A percentile compares a stretch with the other conserved stretches of the same genome.
Conservation (phyloP, 257 asterid genomes). For the Lycium barbarum region DNA sequence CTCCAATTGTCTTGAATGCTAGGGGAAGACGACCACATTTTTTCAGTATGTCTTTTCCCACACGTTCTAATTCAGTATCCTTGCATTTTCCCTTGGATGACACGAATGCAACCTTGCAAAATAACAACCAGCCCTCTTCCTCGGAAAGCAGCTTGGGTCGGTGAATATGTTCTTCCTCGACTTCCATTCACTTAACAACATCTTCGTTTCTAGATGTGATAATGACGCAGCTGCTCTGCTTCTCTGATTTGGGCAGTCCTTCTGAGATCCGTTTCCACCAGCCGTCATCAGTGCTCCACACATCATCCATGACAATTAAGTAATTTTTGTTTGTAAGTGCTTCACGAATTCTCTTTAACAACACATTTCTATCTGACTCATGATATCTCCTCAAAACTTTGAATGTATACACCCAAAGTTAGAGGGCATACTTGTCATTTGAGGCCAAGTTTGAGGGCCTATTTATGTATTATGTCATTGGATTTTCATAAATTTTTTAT, state of each 20-base stretch:
- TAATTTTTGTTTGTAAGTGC: conserved; percentile 27
- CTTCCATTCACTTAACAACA: conserved; percentile 22
- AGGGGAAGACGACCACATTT: conserved; percentile 42
- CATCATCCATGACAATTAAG: conserved; percentile 43
- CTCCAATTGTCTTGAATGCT: conserved; percentile 42
- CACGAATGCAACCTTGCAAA: conserved; percentile 33
- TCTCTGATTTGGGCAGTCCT: conserved; percentile 20
- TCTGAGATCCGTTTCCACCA: conserved; percentile 33
- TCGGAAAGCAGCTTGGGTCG: conserved; percentile 32
- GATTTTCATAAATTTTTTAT: no score
- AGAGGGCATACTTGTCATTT: no score
- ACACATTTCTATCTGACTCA: conserved; percentile 6
- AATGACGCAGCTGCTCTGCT: conserved; percentile 32
- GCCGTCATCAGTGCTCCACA: conserved; percentile 36
- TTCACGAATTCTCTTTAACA: conserved; percentile 22
- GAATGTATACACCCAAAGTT: no score
- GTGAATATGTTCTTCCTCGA: conserved; percentile 26
- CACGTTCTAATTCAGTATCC: background rate
- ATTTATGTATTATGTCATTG: no score
- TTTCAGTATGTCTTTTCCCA: conserved; percentile 29
- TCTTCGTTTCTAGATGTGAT: conserved; percentile 39
- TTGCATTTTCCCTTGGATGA: conserved; percentile 11
- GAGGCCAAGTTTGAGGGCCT: no score
- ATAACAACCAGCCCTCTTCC: conserved; percentile 29
- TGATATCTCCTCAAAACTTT: no score